Conservation (phyloP, 2,329 filamentous ascomycete species). For the Chaetomium olivaceum region DNA sequence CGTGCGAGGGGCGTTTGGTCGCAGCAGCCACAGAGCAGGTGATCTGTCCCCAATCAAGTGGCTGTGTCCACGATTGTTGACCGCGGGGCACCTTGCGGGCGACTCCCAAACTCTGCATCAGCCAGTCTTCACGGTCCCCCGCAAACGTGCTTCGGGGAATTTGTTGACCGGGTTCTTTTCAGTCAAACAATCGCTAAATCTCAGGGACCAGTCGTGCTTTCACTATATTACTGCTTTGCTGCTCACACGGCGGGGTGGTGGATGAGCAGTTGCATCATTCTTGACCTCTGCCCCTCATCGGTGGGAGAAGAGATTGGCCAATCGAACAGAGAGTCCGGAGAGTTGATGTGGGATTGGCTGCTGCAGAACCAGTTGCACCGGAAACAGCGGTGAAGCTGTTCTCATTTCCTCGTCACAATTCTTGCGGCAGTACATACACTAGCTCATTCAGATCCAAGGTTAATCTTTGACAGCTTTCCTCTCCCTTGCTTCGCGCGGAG, state of each 20-base stretch:
- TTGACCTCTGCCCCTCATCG: slow-evolving; percentile 9
- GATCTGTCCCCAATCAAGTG: slow-evolving; percentile 10
- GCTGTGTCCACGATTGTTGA: not conserved
- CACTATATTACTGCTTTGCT: not conserved
- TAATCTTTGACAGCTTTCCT: not conserved
- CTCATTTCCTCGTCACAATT: not conserved
- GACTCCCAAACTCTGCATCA: not conserved
- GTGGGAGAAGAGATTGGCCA: slow-evolving; percentile 7
- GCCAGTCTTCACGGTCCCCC: not conserved
- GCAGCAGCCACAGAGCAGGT: slow-evolving; percentile 22
- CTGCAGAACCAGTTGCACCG: not conserved
- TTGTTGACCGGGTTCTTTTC: not conserved
- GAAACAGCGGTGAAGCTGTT: slow-evolving; percentile 23
- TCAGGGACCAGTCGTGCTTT: not conserved
- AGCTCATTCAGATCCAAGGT: not conserved
- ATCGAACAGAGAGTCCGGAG: not conserved
- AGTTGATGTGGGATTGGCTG: slow-evolving; percentile 10
- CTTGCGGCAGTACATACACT: not conserved
- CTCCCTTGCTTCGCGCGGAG: slow-evolving; percentile 2
- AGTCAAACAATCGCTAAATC: not conserved
- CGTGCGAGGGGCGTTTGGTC: slow-evolving; percentile 9
- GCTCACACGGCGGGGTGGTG: slow-evolving; percentile 4
- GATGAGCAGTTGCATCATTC: not conserved
- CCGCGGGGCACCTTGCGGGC: not conserved
- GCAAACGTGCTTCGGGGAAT: not conserved